Evolutionary conservation across 345 rosid genomes (phyloP), one percentile per base, ranked within the genome.

Genomic region (Ailanthus altissimus): DNA sequence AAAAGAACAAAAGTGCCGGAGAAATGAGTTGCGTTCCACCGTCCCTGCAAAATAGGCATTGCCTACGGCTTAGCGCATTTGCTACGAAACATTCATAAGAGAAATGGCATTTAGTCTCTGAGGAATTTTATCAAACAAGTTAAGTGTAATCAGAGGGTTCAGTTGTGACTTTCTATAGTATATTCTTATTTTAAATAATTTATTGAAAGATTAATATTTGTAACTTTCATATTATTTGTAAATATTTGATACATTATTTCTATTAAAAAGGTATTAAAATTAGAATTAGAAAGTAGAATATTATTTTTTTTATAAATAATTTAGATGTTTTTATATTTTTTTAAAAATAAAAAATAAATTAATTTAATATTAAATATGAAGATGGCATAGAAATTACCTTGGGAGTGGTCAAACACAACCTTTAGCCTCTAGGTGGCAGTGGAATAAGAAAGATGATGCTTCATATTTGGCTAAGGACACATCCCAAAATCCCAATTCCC

Each of bases 81-180:
- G 47, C 16, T n/a, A 8, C 12, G 21, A 61, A 10, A 25, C 42
- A 43, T 6, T 21, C 46, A 12, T 16, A 18, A 9, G 25, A 38
- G 36, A 16, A 53, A 45, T 25, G 2, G 42, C 32, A 67, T 9
- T 42, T 54, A 65, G 8, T 70, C 79, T 13, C 10, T 42, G 53
- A 36, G 83, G 65, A 78, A 66, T 76, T 86, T 80, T 76, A 63
- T 82, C 88, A 49, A 83, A 78, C 84, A 58, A 20, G 57, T 64
- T 69, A 8, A 67, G 74, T 11, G 82, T 53, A 1, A 32, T 32
- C 38, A 32, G 3, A 32, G 38, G 38, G 38, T n/a, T n/a, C n/a
- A n/a, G n/a, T n/a, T n/a, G n/a, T n/a, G n/a, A n/a, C n/a, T n/a
- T n/a, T n/a, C n/a, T n/a, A n/a, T n/a, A n/a, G n/a, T n/a, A n/a